Conservation (phyloP, 1,284 basidiomycete species). For the Cutaneotrichosporon cutaneum region DNA sequence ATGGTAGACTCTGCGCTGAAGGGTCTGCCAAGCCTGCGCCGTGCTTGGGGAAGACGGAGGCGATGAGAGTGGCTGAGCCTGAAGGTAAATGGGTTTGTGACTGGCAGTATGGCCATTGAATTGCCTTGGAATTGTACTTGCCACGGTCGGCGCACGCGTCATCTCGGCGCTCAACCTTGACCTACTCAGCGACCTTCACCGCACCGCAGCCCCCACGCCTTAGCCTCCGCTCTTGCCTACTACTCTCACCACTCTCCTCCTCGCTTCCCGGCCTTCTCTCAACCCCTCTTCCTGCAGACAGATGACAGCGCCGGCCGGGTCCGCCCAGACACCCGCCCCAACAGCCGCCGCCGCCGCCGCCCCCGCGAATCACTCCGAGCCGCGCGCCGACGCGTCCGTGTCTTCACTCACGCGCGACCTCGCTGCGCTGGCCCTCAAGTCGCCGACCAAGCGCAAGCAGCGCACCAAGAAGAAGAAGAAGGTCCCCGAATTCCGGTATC, state of each 20-base stretch:
- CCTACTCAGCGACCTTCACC: no score
- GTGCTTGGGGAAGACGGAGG: no score
- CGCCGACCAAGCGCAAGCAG: not conserved
- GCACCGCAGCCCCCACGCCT: not conserved
- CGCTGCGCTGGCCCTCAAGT: constrained; percentile 1
- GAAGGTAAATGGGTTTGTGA: no score
- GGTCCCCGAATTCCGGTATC: constrained; percentile 3
- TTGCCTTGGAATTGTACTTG: not conserved
- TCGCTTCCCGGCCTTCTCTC: not conserved
- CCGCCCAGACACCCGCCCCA: not conserved
- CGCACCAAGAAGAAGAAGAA: constrained; percentile 5
- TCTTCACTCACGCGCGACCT: not conserved
- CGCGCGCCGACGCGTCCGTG: not conserved
- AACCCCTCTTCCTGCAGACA: not conserved
- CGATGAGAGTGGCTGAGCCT: no score
- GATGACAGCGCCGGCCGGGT: not conserved
- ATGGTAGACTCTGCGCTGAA: not conserved
- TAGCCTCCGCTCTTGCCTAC: no score
- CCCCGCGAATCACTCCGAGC: not conserved
- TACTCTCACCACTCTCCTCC: not conserved
- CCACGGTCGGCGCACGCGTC: not conserved
- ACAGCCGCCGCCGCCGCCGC: not conserved
- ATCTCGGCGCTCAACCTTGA: not conserved
- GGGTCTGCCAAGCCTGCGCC: no score
- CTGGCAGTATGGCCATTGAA: no score